These are phyloP conservation scores for Diaporthe sp. DNA, from an alignment of 2,329 filamentous ascomycete genomes.

Conservation along the genomic window DNA sequence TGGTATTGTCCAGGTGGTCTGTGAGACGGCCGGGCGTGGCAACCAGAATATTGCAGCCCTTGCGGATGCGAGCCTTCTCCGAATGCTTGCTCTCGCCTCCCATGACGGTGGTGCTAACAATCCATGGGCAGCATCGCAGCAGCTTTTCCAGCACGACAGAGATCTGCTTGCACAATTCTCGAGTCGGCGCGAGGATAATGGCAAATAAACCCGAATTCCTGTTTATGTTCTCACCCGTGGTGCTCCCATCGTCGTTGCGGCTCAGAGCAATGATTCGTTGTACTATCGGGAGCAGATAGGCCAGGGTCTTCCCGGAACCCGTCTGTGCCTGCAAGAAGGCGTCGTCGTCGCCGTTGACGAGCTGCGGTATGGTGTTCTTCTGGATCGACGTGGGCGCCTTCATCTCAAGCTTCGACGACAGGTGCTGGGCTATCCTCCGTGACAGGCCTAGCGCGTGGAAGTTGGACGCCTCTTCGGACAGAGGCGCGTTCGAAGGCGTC, in stretches of 20 bases:
- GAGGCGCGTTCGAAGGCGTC: constrained; percentile 89
- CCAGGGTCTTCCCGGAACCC: constrained; percentile 95
- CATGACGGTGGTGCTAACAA: constrained; percentile 87
- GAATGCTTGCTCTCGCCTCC: constrained; percentile 77
- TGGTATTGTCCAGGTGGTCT: constrained; percentile 93
- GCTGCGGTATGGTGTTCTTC: constrained; percentile 84
- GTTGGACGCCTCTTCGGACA: constrained; percentile 83
- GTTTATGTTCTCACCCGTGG: constrained; percentile 68
- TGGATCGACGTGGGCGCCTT: constrained; percentile 96
- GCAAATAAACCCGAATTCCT: constrained; percentile 92
- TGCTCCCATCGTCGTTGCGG: constrained; percentile 58
- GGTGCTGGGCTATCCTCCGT: constrained; percentile 80
- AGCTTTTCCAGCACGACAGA: constrained; percentile 86
- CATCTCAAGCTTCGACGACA: constrained; percentile 86
- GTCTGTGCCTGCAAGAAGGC: constrained; percentile 98
- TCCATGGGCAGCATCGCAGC: constrained; percentile 90
- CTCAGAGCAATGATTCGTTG: constrained; percentile 86
- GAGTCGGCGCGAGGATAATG: constrained; percentile 91
- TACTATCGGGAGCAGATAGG: constrained; percentile 93
- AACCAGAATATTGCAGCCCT: constrained; percentile 95
- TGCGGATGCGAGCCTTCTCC: constrained; percentile 92
- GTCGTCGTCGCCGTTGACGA: constrained; percentile 84
- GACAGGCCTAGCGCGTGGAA: constrained; percentile 90
- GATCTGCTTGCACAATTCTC: constrained; percentile 95
- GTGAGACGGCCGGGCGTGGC: constrained; percentile 91